Evolutionary conservation across 768 basidiomycete species (phyloP).

Genomic region (Collybia mongolica): DNA sequence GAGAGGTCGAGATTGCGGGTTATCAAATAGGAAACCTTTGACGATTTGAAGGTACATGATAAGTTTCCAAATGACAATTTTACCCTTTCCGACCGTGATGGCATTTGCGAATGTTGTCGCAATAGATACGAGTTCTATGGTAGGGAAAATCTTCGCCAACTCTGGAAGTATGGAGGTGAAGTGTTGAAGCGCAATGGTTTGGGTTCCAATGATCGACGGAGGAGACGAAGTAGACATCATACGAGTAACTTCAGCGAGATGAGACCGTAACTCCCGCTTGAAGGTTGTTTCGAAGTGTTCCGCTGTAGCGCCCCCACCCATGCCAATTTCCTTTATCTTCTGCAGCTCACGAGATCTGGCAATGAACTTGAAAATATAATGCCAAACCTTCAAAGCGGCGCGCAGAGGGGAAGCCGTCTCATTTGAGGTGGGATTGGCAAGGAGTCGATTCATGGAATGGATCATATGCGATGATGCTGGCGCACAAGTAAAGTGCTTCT

Average conservation of each 20-base stretch:
- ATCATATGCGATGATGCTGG: constrained; percentile 83
- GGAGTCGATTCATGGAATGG: constrained; percentile 81
- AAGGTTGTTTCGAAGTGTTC: constrained; percentile 85
- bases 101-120: constrained; percentile 87
- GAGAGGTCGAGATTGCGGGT: constrained; percentile 70
- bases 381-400: constrained; percentile 94
- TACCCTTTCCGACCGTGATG: constrained; percentile 74
- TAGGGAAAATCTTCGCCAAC: constrained; percentile 75
- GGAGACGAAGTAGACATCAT: constrained; percentile 86
- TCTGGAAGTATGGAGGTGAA: constrained; percentile 92
- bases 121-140: constrained; percentile 83
- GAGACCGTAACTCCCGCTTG: constrained; percentile 76
- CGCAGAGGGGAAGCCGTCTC: constrained; percentile 80
- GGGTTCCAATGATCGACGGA: constrained; percentile 91
- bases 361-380: constrained; percentile 94
- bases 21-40: constrained; percentile 85
- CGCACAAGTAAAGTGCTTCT: constrained; percentile 81
- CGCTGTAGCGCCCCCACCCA: constrained; percentile 78
- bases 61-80: constrained; percentile 90
- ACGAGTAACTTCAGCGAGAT: constrained; percentile 77
- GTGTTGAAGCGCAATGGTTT: constrained; percentile 90
- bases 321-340: constrained; percentile 74
- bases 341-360: constrained; percentile 87
- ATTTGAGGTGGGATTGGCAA: constrained; percentile 66
- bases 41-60: constrained; percentile 93